Evolutionary conservation across 2,329 filamentous ascomycete species (phyloP), one percentile per base, ranked within the genome.

Genomic region (Nemania sp.): DNA sequence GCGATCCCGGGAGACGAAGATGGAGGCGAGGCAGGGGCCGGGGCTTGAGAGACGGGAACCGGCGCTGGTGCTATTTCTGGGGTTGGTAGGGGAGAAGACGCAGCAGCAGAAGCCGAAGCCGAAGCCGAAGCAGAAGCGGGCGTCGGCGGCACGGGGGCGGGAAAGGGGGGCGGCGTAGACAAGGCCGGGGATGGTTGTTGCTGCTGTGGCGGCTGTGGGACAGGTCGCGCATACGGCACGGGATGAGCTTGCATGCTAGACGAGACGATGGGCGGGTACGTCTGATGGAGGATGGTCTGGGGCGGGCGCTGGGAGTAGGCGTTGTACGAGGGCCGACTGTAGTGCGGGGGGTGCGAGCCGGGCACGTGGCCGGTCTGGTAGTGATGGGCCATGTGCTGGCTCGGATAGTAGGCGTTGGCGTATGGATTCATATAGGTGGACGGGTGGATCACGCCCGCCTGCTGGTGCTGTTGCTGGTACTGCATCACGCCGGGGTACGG

Each of bases 281-380:
- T 80, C 58, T 77, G 80, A 70, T 83, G 78, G n/a, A 66, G 65
- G 49, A 66, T 65, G 47, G 67, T 36, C 31, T 64, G 67, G 46
- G 68, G 64, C 52, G 66, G 66, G 19, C 64, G 64, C 37, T 62
- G 64, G 22, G 61, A 37, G 52, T 68, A 69, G 2, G 59, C 69
- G 50, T 74, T 76, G 62, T 81, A 81, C 15, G 76, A 73, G 64
- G 76, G n/a, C n/a, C n/a, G 73, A 64, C 78, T 72, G 19, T 31
- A 19, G 62, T 80, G 81, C 23, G 72, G n/a, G n/a, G n/a, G n/a
- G n/a, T n/a, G 73, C 17, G 72, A 68, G 37, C 71, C 73, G 49
- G 75, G 73, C 64, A 82, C 76, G 39, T 66, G 73, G 14, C 70
- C 73, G 59, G 74, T 77, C 65, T 83, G 84, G 64, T 88, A 82